Evolutionary conservation across 164 flowering plant genomes (phyloP).

Genomic region (Santalum album): DNA sequence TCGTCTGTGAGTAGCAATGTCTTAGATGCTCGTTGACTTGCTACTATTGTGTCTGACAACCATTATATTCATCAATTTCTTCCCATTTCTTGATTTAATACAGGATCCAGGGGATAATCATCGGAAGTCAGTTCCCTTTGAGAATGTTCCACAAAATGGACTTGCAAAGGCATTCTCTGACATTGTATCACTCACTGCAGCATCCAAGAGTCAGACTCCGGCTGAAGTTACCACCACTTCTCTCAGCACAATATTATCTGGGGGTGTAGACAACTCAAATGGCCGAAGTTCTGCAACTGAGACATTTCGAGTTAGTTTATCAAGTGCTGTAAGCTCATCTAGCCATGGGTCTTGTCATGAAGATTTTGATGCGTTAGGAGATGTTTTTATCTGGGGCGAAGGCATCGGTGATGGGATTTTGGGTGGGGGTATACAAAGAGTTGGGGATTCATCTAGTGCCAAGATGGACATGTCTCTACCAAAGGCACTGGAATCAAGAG

Average conservation of each 20-base stretch:
- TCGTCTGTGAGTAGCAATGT: constrained; percentile 25
- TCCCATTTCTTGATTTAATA: too few relatives aligned
- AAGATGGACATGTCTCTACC: constrained; percentile 1
- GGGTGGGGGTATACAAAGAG: constrained; percentile 2
- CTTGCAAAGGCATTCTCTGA: constrained; percentile 77
- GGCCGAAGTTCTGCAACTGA: not conserved
- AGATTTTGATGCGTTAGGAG: constrained; percentile 6
- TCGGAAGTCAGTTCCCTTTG: constrained; percentile 28
- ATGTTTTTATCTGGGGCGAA: constrained; percentile 8
- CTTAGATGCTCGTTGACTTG: constrained; percentile 22
- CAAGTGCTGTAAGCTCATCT: constrained; percentile 6
- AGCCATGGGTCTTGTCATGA: constrained; percentile 7
- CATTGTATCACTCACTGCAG: constrained; percentile 51
- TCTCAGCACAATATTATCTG: not conserved
- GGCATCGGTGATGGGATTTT: constrained; percentile 4
- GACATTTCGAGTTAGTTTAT: constrained; percentile 3
- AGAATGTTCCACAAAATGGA: constrained; percentile 36
- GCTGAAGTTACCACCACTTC: constrained; percentile 23
- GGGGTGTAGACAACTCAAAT: constrained; percentile 23
- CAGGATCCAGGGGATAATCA: constrained; percentile 59
- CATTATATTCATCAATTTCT: too few relatives aligned
- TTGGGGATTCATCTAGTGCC: not conserved
- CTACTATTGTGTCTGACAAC: too few relatives aligned
- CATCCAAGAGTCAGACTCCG: constrained; percentile 26
- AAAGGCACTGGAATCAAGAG: constrained; percentile 1